Conservation (phyloP, 139 green algal species). For the Tetratostichococcus sp. region DNA sequence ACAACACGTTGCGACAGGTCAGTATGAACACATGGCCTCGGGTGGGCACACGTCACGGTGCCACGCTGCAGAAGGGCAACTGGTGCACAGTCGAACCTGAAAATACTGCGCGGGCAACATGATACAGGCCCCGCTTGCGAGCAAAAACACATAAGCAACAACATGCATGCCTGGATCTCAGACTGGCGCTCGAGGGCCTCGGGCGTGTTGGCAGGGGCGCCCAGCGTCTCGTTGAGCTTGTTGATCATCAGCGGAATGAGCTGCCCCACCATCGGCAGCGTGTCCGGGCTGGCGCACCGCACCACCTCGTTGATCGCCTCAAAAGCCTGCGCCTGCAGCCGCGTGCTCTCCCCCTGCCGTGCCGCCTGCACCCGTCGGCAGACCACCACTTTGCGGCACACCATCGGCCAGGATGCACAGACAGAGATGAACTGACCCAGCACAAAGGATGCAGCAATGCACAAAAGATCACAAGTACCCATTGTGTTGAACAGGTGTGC, state of each 20-base stretch:
- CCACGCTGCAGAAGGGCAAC: too few species aligned
- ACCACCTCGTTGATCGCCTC: conserved; percentile 97
- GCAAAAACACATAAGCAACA: too few species aligned
- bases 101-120: too few species aligned
- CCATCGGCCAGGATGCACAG: neutral
- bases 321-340: conserved; percentile 78
- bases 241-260: conserved; percentile 75
- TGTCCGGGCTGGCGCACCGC: conserved; percentile 64
- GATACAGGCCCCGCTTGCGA: too few species aligned
- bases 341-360: conserved; percentile 26
- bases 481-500: too few species aligned
- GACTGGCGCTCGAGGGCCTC: conserved; percentile 49
- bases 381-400: neutral
- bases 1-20: neutral
- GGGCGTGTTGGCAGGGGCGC: conserved; percentile 3
- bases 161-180: conserved; percentile 58
- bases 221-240: conserved; percentile 55
- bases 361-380: conserved; percentile 2
- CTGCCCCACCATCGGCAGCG: conserved; percentile 66
- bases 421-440: too few species aligned
- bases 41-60: too few species aligned
- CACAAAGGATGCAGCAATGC: too few species aligned
- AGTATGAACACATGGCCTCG: too few species aligned
- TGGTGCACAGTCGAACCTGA: too few species aligned
- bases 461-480: too few species aligned